Evolutionary conservation across 768 basidiomycete genomes (phyloP).

Genomic region (Boletus reticuloceps): DNA sequence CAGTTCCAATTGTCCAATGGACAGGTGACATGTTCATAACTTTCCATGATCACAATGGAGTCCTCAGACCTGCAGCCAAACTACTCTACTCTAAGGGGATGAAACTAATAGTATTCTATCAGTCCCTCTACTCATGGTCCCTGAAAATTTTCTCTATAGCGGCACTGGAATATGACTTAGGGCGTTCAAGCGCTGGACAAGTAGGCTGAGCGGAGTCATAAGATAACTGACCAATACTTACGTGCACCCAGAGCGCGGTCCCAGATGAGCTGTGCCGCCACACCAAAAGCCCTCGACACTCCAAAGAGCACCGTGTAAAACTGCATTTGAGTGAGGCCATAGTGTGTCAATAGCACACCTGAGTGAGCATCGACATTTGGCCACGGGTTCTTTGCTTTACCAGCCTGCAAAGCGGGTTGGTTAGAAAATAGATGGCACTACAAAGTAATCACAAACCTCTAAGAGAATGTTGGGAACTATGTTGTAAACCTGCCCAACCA

Average conservation of each 20-base stretch:
- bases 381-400: conserved; percentile 93
- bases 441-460: conserved; percentile 45
- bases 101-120: too few relatives aligned
- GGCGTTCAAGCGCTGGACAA: conserved; percentile 74
- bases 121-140: conserved; percentile 25
- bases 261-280: conserved; percentile 88
- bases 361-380: conserved; percentile 99
- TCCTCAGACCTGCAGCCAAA: too few relatives aligned
- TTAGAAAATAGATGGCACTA: neutral
- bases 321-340: conserved; percentile 86
- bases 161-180: conserved; percentile 85
- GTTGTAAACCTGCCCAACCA: conserved; percentile 86
- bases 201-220: neutral
- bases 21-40: too few relatives aligned
- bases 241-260: conserved; percentile 90
- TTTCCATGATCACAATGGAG: too few relatives aligned
- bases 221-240: conserved; percentile 38
- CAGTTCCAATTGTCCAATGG: too few relatives aligned
- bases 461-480: conserved; percentile 89
- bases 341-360: conserved; percentile 82
- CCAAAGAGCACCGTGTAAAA: conserved; percentile 98
- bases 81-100: too few relatives aligned
- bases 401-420: conserved; percentile 48
- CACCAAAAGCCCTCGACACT: conserved; percentile 92
- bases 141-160: conserved; percentile 80